Percentiles rank a stretch among this genome's conserved stretches.
These are phyloP conservation scores for Trichophaea hybrida DNA, from an alignment of 2,329 filamentous ascomycete genomes.

Conservation along the genomic window DNA sequence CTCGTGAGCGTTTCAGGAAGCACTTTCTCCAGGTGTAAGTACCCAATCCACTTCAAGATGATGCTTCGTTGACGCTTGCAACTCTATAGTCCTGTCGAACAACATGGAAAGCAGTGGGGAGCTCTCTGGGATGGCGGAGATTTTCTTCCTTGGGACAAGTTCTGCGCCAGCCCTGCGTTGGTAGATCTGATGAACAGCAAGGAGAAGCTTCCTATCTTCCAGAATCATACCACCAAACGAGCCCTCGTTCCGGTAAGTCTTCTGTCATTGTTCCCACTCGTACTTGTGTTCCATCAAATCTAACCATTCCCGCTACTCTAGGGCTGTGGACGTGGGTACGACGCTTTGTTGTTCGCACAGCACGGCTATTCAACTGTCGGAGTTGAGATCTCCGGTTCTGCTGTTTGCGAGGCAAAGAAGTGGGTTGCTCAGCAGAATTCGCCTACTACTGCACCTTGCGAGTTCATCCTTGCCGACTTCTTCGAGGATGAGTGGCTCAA, in stretches of 20 bases:
- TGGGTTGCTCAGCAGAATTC: conserved; percentile 5
- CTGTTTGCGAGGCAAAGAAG: conserved; percentile 28
- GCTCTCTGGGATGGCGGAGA: conserved; percentile 14
- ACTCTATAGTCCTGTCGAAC: conserved; percentile 6
- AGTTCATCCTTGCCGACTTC: conserved; percentile 39
- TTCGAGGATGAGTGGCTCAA: conserved; percentile 37
- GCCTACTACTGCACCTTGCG: neutral
- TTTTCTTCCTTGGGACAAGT: conserved; percentile 18
- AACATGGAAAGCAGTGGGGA: conserved; percentile 13
- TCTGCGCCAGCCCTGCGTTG: conserved; percentile 14
- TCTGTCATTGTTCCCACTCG: neutral
- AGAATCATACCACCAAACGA: neutral
- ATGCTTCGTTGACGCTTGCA: neutral
- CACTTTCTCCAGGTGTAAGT: conserved; percentile 13
- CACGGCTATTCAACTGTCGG: conserved; percentile 67
- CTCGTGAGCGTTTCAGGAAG: conserved; percentile 14
- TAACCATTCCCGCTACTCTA: conserved; percentile 33
- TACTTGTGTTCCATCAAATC: neutral
- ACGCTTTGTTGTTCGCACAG: conserved; percentile 58
- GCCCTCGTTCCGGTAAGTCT: neutral
- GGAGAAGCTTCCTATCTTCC: conserved; percentile 4
- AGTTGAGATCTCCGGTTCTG: conserved; percentile 49
- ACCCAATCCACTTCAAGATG: neutral
- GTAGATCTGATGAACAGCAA: conserved; percentile 14
- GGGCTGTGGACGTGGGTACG: conserved; percentile 70